These are phyloP conservation scores for Auricularia sp. DNA, from an alignment of 768 basidiomycete species.

Conservation along the genomic window DNA sequence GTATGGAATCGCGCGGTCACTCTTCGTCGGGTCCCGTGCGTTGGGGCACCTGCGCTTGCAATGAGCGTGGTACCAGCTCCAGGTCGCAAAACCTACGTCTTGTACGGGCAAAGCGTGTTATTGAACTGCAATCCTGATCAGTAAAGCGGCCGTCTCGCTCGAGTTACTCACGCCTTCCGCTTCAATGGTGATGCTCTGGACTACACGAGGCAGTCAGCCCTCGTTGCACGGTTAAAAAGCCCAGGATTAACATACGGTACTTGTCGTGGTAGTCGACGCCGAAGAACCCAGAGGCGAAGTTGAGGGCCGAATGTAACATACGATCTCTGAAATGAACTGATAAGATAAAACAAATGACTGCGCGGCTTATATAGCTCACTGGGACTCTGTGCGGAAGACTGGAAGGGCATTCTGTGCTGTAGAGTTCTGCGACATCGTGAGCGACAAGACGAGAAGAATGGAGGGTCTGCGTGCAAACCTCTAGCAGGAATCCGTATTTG, in stretches of 20 bases:
- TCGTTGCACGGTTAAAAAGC: neutral
- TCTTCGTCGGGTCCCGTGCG: slow-evolving; percentile 34
- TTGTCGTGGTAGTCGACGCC: slow-evolving; percentile 35
- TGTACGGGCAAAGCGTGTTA: slow-evolving; percentile 79
- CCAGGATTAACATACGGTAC: slow-evolving; percentile 20
- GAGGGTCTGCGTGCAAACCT: slow-evolving; percentile 25
- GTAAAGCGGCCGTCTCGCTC: neutral
- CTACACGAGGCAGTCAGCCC: neutral
- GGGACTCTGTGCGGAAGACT: slow-evolving; percentile 45
- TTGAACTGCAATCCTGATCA: slow-evolving; percentile 43
- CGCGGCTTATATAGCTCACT: slow-evolving; percentile 19
- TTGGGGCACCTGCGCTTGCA: slow-evolving; percentile 48
- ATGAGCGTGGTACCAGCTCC: neutral
- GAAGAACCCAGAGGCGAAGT: slow-evolving; percentile 45
- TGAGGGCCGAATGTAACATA: slow-evolving; percentile 43
- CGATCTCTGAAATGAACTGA: slow-evolving; percentile 27
- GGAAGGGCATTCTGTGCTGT: slow-evolving; percentile 30
- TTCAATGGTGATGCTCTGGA: slow-evolving; percentile 34
- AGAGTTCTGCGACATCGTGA: slow-evolving; percentile 22
- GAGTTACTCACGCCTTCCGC: slow-evolving; percentile 20
- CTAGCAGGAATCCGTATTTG: slow-evolving; percentile 68
- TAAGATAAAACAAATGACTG: neutral
- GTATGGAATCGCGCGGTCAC: slow-evolving; percentile 49
- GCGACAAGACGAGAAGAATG: neutral
- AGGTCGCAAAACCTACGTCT: slow-evolving; percentile 37